These are phyloP conservation scores for Medakamo hakoo DNA, from an alignment of 139 green algal species.

Conservation along the genomic window DNA sequence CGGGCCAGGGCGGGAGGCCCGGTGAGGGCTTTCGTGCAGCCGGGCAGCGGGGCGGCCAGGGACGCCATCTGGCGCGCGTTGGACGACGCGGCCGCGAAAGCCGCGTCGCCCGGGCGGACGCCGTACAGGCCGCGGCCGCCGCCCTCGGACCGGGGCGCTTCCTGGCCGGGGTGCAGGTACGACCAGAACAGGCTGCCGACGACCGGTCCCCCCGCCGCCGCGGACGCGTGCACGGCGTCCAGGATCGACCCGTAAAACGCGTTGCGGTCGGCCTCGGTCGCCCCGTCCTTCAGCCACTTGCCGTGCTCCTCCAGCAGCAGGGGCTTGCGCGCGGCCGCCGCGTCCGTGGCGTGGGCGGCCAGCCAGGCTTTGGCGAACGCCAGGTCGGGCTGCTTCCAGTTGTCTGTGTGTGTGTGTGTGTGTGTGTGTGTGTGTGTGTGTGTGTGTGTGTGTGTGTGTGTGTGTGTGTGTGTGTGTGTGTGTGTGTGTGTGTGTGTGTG, in stretches of 20 bases:
- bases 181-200: not conserved
- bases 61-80: not conserved
- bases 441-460: too few species aligned
- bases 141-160: conserved; percentile 11
- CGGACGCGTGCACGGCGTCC: conserved; percentile 4
- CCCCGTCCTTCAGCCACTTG: conserved; percentile 14
- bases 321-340: conserved; percentile 12
- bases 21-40: not conserved
- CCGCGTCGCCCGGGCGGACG: conserved; percentile 9
- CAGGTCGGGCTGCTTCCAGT: not conserved
- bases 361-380: conserved; percentile 5
- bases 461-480: too few species aligned
- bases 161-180: not conserved
- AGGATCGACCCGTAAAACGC: conserved; percentile 13
- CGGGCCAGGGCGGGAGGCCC: not conserved
- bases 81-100: conserved; percentile 5
- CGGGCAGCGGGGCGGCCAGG: not conserved
- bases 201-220: not conserved
- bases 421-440: too few species aligned
- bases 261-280: conserved; percentile 1
- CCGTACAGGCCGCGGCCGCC: conserved; percentile 26
- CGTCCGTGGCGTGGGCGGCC: conserved; percentile 7
- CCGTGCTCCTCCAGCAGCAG: conserved; percentile 29
- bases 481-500: too few species aligned
- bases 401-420: too few species aligned